phyloP scores from a whole-genome alignment of 2,329 filamentous ascomycete species.

The Pezicula neosporulosa region DNA sequence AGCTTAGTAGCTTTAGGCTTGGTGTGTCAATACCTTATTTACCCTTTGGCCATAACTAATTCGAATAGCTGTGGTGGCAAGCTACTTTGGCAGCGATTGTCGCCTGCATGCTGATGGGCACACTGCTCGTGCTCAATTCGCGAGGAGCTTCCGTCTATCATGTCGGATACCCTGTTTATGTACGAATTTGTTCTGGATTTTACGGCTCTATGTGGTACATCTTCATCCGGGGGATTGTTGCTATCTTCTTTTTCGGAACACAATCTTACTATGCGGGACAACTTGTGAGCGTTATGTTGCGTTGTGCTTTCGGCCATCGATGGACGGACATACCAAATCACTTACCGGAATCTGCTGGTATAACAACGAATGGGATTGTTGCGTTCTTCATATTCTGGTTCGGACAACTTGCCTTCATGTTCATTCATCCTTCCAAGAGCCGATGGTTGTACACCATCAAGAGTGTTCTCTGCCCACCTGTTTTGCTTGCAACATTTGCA shows the following conservation, averaged over 20 bases:
- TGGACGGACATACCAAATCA: slow-evolving; percentile 42
- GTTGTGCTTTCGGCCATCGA: slow-evolving; percentile 33
- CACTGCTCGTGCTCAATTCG: slow-evolving; percentile 1
- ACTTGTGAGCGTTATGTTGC: slow-evolving; percentile 34
- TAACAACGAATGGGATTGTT: slow-evolving; percentile 46
- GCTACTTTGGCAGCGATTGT: slow-evolving; percentile 1
- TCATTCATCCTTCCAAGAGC: slow-evolving; percentile 23
- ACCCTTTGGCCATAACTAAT: background rate
- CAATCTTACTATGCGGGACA: slow-evolving; percentile 59
- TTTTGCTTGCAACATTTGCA: slow-evolving; percentile 55
- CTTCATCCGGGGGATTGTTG: slow-evolving; percentile 35
- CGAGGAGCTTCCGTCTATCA: slow-evolving; percentile 3
- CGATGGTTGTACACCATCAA: slow-evolving; percentile 47
- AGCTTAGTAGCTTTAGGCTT: slow-evolving; percentile 45
- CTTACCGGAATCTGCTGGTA: slow-evolving; percentile 43
- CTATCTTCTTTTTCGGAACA: slow-evolving; percentile 56
- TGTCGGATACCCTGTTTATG: slow-evolving; percentile 1
- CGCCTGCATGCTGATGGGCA: background rate
- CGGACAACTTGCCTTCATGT: slow-evolving; percentile 37
- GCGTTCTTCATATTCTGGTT: slow-evolving; percentile 51
- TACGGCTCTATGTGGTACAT: slow-evolving; percentile 32
- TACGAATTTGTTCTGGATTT: slow-evolving; percentile 33
- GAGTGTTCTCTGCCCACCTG: slow-evolving; percentile 46
- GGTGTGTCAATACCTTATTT: slow-evolving; percentile 9
- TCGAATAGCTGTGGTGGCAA: slow-evolving; percentile 2